A percentile compares a stretch with the other conserved stretches of the same genome.
phyloP scores from a whole-genome alignment of 208 protist genomes.

The Trypanosoma cruzi region DNA sequence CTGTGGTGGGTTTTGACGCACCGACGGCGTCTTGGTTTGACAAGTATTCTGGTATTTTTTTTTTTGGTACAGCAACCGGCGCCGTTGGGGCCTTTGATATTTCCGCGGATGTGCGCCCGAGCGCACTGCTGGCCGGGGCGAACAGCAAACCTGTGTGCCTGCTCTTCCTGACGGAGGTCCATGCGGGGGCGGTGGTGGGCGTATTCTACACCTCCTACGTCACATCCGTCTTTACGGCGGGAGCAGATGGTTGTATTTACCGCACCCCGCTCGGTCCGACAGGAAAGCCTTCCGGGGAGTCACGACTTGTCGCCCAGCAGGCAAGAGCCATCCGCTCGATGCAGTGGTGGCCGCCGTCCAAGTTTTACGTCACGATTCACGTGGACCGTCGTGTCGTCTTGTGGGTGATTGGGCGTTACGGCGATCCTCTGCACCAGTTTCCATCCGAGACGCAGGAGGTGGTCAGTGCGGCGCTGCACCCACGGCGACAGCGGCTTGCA shows the following conservation, averaged over 20 bases:
- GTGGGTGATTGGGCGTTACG: constrained; percentile 69
- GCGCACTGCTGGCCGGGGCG: constrained; percentile 44
- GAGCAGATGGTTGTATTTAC: constrained; percentile 55
- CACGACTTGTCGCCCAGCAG: constrained; percentile 20
- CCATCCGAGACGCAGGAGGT: constrained; percentile 85
- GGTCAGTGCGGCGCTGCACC: constrained; percentile 57
- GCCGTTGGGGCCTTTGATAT: constrained; percentile 75
- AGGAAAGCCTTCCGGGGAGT: constrained; percentile 29
- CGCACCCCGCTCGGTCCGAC: constrained; percentile 40
- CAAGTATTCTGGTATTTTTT: constrained; percentile 37
- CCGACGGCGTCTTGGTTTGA: constrained; percentile 74
- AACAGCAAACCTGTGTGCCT: constrained; percentile 49
- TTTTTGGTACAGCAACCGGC: constrained; percentile 78
- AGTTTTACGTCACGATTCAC: constrained; percentile 75
- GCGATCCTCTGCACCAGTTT: constrained; percentile 66
- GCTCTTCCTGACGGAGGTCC: constrained; percentile 45
- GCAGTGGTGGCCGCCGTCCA: constrained; percentile 42
- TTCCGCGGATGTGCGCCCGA: constrained; percentile 47
- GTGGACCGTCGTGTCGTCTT: constrained; percentile 72
- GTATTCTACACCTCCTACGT: constrained; percentile 53
- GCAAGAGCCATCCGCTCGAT: constrained; percentile 47
- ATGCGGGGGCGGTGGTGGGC: constrained; percentile 43
- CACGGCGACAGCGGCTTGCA: constrained; percentile 48
- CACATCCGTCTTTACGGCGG: constrained; percentile 61
- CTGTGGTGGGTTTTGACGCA: constrained; percentile 69